These are phyloP conservation scores for Polyporus tsugae DNA, from an alignment of 1,284 basidiomycete genomes.

Conservation along the genomic window DNA sequence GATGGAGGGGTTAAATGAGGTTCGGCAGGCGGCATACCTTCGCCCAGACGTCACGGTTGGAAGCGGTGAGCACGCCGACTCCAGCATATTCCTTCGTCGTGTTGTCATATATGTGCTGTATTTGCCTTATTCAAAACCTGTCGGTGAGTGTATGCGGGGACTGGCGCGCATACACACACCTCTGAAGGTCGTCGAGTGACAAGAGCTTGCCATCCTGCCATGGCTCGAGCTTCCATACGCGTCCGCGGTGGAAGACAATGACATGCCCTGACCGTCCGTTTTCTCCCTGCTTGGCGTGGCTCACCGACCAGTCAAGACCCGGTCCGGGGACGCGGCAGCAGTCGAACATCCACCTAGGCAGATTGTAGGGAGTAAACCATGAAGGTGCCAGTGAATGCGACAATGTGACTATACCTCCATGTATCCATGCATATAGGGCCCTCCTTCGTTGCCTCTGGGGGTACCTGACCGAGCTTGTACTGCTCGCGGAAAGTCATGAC, in stretches of 20 bases:
- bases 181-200: slow-evolving; percentile 74
- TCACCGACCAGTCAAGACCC: slow-evolving; percentile 79
- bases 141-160: not conserved
- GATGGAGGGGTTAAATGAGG: not conserved
- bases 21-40: slow-evolving; percentile 55
- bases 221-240: slow-evolving; percentile 79
- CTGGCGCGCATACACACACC: slow-evolving; percentile 48
- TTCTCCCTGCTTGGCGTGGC: slow-evolving; percentile 70
- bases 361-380: not conserved
- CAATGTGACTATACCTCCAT: slow-evolving; percentile 62
- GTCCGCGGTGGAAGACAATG: slow-evolving; percentile 79
- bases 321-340: slow-evolving; percentile 84
- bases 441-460: slow-evolving; percentile 79
- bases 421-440: slow-evolving; percentile 88
- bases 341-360: slow-evolving; percentile 90
- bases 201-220: slow-evolving; percentile 65
- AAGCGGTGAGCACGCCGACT: slow-evolving; percentile 80
- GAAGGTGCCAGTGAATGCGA: not conserved
- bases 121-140: slow-evolving; percentile 57
- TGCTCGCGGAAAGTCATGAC: slow-evolving; percentile 78
- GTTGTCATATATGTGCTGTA: slow-evolving; percentile 78
- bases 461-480: slow-evolving; percentile 70
- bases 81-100: slow-evolving; percentile 69
- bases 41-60: slow-evolving; percentile 87
- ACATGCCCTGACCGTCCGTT: slow-evolving; percentile 78